Evolutionary conservation across 2,329 filamentous ascomycete genomes (phyloP), one percentile per base, ranked within the genome.

Genomic region (Aquanectria penicillioides): DNA sequence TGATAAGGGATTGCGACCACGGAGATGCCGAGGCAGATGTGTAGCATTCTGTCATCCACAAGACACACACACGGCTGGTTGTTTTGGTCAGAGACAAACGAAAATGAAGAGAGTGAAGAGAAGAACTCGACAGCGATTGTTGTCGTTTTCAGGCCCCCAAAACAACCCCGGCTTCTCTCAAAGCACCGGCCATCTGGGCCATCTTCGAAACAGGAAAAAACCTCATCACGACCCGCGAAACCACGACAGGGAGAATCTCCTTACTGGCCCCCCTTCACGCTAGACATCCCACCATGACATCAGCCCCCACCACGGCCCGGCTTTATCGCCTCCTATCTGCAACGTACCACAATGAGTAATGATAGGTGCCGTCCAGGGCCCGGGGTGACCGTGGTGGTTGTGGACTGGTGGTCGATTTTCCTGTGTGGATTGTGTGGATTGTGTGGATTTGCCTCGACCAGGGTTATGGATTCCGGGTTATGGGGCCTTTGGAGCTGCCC

Each of bases 261-360:
- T 43, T 13, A 18, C 7, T 50, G 20, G 38, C 46, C 53, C 38
- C 44, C 37, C 37, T 57, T 29, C 10, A 54, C 40, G 17, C 48
- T 47, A 52, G 47, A 58, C 55, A 47, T 41, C 48, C 57, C 57
- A 60, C 57, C 44, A 47, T 60, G 57, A 57, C 57, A 59, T 59
- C 46, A 55, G 46, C 44, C 20, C 9, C 36, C 50, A 43, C 44
- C 43, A 46, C 37, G 8, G 18, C n/a, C 6, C 29, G 22, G 18
- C n/a, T 20, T n/a, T 25, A 29, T 12, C n/a, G 23, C 28, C 26
- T 12, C 29, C n/a, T 26, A 15, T n/a, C 12, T 50, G 34, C 37
- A 60, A 57, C 51, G 57, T 57, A 60, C 52, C 57, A 60, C 40
- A 7, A 3, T 13, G 22, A 46, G 36, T 29, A 33, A 49, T 13